These are phyloP conservation scores for Penstemon davidsonii DNA, from an alignment of 257 asterid species.

Conservation along the genomic window DNA sequence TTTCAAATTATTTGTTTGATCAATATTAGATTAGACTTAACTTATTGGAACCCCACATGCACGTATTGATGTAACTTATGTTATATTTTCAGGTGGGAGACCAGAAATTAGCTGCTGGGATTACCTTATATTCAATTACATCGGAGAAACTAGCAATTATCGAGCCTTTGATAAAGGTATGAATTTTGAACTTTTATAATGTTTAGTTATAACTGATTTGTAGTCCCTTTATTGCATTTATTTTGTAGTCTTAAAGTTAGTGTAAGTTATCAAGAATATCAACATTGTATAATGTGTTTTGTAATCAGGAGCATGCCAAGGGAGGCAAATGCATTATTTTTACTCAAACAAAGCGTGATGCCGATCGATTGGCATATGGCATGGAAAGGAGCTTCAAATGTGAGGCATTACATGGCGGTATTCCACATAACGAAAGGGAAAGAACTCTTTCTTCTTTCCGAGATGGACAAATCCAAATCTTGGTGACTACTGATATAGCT, in stretches of 20 bases:
- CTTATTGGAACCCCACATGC: conserved; percentile 15
- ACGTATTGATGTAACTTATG: conserved; percentile 25
- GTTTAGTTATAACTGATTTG: neutral
- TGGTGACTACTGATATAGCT: conserved; percentile 97
- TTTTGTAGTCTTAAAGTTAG: neutral
- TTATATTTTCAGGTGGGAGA: conserved; percentile 76
- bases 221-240: neutral
- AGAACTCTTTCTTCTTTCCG: conserved; percentile 82
- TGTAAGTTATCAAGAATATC: neutral
- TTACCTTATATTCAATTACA: conserved; percentile 60
- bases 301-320: conserved; percentile 78
- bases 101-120: conserved; percentile 92
- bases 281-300: neutral
- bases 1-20: neutral
- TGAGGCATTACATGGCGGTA: conserved; percentile 95
- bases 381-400: conserved; percentile 67
- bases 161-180: conserved; percentile 75
- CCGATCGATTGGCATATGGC: conserved; percentile 76
- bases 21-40: neutral
- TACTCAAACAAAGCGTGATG: conserved; percentile 98
- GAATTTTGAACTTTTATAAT: conserved; percentile 20
- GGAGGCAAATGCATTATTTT: conserved; percentile 96
- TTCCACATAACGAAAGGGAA: conserved; percentile 85
- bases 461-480: conserved; percentile 64
- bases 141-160: conserved; percentile 73